These are phyloP conservation scores for Leptomonas seymouri DNA, from an alignment of 208 protist genomes.

Conservation along the genomic window DNA sequence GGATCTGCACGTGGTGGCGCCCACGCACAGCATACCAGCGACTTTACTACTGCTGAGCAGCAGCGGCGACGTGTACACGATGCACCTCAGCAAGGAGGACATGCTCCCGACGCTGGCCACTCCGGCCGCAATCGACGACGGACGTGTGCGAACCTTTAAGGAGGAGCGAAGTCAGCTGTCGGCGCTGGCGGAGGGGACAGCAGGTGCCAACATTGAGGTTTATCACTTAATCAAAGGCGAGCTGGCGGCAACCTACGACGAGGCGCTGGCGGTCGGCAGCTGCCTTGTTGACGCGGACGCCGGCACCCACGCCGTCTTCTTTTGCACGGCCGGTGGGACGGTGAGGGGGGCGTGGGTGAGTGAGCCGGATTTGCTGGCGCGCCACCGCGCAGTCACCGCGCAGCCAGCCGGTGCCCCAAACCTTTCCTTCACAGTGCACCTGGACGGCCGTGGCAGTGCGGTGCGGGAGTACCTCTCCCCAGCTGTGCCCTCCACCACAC, in stretches of 20 bases:
- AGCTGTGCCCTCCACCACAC: slow-evolving; percentile 36
- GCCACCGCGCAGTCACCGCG: slow-evolving; percentile 31
- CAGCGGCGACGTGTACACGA: slow-evolving; percentile 72
- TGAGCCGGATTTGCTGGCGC: slow-evolving; percentile 74
- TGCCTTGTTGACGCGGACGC: slow-evolving; percentile 68
- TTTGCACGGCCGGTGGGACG: slow-evolving; percentile 50
- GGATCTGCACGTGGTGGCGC: slow-evolving; percentile 50
- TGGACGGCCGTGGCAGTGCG: slow-evolving; percentile 18
- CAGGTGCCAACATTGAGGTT: slow-evolving; percentile 14
- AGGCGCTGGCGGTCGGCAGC: slow-evolving; percentile 58
- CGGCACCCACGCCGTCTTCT: slow-evolving; percentile 66
- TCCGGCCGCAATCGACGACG: slow-evolving; percentile 29
- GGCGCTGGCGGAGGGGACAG: slow-evolving; percentile 8
- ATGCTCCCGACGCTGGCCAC: slow-evolving; percentile 31
- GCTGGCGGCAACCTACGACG: not conserved
- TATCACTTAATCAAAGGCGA: slow-evolving; percentile 24
- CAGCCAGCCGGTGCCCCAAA: slow-evolving; percentile 3
- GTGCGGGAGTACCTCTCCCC: slow-evolving; percentile 28
- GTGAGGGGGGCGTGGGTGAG: slow-evolving; percentile 56
- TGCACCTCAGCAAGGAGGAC: slow-evolving; percentile 45
- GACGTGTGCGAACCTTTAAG: slow-evolving; percentile 19
- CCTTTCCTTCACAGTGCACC: slow-evolving; percentile 35
- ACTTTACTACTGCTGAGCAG: slow-evolving; percentile 67
- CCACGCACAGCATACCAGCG: slow-evolving; percentile 54
- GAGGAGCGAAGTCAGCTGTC: slow-evolving; percentile 16